Percentiles rank a stretch among this genome's conserved stretches.
These are phyloP conservation scores for Trichoderma sp. DNA, from an alignment of 2,329 filamentous ascomycete species.

Conservation along the genomic window DNA sequence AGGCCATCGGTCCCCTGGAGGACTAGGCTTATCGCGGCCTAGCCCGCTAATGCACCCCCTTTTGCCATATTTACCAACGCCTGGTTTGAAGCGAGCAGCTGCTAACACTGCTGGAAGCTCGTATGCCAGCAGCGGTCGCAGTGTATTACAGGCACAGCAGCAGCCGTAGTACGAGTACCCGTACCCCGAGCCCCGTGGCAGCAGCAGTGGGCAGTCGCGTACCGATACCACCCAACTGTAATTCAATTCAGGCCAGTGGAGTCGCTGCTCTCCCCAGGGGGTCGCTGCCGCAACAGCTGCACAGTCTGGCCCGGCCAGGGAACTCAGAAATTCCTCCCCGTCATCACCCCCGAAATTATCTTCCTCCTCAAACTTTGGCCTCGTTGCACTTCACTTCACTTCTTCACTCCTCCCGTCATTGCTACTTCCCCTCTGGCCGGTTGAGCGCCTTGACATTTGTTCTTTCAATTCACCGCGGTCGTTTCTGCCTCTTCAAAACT, in stretches of 20 bases:
- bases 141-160: background rate
- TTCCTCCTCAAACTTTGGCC: slow-evolving; percentile 29
- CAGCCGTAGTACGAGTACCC: slow-evolving; percentile 8
- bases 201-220: background rate
- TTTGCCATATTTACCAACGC: slow-evolving; percentile 24
- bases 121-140: background rate
- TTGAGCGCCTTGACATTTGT: slow-evolving; percentile 22
- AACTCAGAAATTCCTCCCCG: slow-evolving; percentile 27
- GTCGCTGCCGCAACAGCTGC: slow-evolving; percentile 17
- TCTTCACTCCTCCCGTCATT: slow-evolving; percentile 39
- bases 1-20: slow-evolving; percentile 24
- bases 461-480: slow-evolving; percentile 27
- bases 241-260: background rate
- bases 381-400: slow-evolving; percentile 32
- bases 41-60: slow-evolving; percentile 26
- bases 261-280: background rate
- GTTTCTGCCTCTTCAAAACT: slow-evolving; percentile 34
- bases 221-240: background rate
- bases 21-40: slow-evolving; percentile 15
- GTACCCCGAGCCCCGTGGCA: background rate
- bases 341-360: slow-evolving; percentile 32
- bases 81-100: slow-evolving; percentile 21
- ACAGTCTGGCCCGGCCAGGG: slow-evolving; percentile 10
- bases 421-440: slow-evolving; percentile 39
- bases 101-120: background rate